These are phyloP conservation scores for Cordyceps tenuipes DNA, from an alignment of 2,329 filamentous ascomycete genomes.

Conservation along the genomic window DNA sequence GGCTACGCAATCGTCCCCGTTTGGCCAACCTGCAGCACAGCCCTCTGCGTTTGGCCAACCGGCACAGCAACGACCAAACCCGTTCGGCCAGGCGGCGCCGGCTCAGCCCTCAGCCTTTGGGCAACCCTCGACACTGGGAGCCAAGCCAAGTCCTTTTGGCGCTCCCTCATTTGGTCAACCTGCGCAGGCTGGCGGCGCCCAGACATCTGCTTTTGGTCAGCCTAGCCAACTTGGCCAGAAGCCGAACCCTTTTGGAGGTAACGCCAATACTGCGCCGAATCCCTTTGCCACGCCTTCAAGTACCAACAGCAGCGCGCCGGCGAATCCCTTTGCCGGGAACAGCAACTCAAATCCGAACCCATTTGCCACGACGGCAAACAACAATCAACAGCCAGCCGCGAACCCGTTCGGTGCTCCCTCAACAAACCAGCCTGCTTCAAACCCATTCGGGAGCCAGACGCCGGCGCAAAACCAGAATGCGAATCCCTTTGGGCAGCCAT, in stretches of 20 bases:
- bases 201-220: conserved; percentile 30
- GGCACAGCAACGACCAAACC: conserved; percentile 12
- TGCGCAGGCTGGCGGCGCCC: conserved; percentile 19
- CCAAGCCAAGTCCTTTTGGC: conserved; percentile 23
- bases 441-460: conserved; percentile 10
- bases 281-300: conserved; percentile 22
- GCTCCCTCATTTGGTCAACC: conserved; percentile 32
- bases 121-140: conserved; percentile 19
- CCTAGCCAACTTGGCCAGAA: conserved; percentile 25
- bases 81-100: conserved; percentile 30
- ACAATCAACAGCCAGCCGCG: neutral
- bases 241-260: conserved; percentile 26
- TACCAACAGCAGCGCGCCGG: neutral
- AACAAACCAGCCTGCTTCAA: neutral
- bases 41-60: conserved; percentile 28
- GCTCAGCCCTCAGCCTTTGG: conserved; percentile 34
- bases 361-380: neutral
- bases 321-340: conserved; percentile 25
- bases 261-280: conserved; percentile 18
- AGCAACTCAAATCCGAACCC: conserved; percentile 1
- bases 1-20: conserved; percentile 20
- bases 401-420: conserved; percentile 2
- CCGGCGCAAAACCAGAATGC: conserved; percentile 1
- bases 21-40: conserved; percentile 20
- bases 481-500: conserved; percentile 4